phyloP scores from a whole-genome alignment of 345 rosid species.

The Murraya paniculata region DNA sequence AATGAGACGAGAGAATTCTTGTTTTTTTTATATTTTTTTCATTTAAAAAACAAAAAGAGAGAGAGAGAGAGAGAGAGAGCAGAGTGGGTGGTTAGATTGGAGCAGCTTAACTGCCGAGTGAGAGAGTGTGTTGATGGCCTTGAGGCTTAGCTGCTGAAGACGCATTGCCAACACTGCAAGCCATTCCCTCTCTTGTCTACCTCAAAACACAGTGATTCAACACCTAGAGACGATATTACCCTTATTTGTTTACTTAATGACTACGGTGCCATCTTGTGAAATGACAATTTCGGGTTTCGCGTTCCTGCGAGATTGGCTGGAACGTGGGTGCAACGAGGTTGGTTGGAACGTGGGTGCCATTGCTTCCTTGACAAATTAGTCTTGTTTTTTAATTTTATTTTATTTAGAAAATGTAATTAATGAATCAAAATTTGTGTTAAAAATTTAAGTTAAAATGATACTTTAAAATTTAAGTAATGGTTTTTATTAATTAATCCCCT shows the following conservation, averaged over 20 bases:
- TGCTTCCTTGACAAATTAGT: neutral
- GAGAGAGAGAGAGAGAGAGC: neutral
- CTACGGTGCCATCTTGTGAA: neutral
- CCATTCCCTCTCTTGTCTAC: constrained; percentile 40
- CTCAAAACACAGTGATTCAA: neutral
- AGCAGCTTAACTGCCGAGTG: constrained; percentile 72
- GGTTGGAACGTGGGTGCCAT: constrained; percentile 7
- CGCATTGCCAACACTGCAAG: constrained; percentile 81
- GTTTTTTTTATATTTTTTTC: neutral
- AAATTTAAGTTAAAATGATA: too few relatives aligned
- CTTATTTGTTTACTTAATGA: neutral
- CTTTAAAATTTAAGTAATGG: too few relatives aligned
- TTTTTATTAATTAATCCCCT: too few relatives aligned
- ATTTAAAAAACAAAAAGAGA: neutral
- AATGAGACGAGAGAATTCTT: neutral
- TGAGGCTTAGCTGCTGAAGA: constrained; percentile 11
- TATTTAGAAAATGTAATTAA: too few relatives aligned
- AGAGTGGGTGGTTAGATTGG: constrained; percentile 53
- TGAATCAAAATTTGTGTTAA: too few relatives aligned
- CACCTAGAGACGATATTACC: constrained; percentile 21
- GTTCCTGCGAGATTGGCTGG: neutral
- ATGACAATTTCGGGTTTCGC: constrained; percentile 4
- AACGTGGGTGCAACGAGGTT: too few relatives aligned
- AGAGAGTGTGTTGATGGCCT: constrained; percentile 5
- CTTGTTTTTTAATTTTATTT: too few relatives aligned